Conservation (phyloP, 257 asterid species). For the Nicotiana sylvestris region DNA sequence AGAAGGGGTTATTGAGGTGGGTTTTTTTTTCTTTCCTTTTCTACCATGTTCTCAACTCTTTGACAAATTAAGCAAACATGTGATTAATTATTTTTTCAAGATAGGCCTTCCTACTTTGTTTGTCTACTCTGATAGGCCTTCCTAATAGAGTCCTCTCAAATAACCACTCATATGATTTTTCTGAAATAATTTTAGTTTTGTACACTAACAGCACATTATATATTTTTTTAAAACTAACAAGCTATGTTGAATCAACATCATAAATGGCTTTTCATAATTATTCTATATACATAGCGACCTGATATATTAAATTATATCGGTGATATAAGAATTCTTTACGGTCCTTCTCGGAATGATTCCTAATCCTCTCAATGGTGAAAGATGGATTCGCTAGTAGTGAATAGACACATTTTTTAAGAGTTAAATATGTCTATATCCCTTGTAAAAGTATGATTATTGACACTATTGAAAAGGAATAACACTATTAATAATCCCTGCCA, state of each 20-base stretch:
- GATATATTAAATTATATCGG: no score
- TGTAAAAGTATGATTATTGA: background rate
- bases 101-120: background rate
- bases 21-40: background rate
- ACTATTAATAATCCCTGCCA: background rate
- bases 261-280: background rate
- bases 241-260: background rate
- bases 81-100: background rate
- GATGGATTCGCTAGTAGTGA: background rate
- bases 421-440: background rate
- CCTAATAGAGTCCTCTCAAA: background rate
- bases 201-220: no score
- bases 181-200: no score
- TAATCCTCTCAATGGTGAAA: background rate
- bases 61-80: background rate
- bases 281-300: background rate
- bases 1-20: background rate
- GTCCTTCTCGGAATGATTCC: background rate
- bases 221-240: no score
- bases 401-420: background rate
- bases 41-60: slow-evolving; percentile 9
- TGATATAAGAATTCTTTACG: background rate
- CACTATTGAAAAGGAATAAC: background rate
- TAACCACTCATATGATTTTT: background rate
- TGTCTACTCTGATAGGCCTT: background rate